Percentiles rank a stretch among this genome's conserved stretches.
Evolutionary conservation across 495 filamentous ascomycete genomes (phyloP).

Genomic region (Penicillium bialowiezense): DNA sequence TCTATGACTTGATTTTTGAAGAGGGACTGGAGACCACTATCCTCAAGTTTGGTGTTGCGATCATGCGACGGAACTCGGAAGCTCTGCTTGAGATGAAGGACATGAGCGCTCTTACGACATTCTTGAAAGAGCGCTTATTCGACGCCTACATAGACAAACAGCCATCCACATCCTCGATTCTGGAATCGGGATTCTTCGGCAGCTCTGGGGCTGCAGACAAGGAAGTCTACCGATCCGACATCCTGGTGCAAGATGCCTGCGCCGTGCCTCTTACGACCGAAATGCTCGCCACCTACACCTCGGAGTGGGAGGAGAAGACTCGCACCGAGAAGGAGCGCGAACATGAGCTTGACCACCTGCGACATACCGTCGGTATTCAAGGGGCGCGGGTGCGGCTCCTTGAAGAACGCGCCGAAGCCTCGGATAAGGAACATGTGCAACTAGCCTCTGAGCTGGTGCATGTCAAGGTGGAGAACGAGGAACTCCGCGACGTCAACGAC

Average conservation of each 20-base stretch:
- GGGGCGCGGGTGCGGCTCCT: conserved; percentile 70
- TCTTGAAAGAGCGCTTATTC: conserved; percentile 90
- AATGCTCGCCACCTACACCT: conserved; percentile 71
- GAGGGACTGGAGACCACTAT: conserved; percentile 90
- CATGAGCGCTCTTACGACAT: conserved; percentile 80
- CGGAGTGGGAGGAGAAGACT: conserved; percentile 90
- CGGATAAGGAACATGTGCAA: conserved; percentile 89
- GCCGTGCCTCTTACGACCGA: conserved; percentile 81
- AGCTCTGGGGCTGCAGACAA: conserved; percentile 87
- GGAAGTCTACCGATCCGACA: conserved; percentile 91
- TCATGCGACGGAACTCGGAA: conserved; percentile 90
- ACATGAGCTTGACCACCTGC: conserved; percentile 73
- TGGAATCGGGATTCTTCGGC: conserved; percentile 97
- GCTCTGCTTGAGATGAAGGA: conserved; percentile 82
- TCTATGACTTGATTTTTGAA: conserved; percentile 94
- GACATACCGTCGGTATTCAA: conserved; percentile 60
- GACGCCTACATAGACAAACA: conserved; percentile 95
- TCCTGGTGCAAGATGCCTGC: conserved; percentile 90
- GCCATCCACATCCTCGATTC: conserved; percentile 79
- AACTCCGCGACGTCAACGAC: conserved; percentile 83
- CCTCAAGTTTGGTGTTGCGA: conserved; percentile 85
- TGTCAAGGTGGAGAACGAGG: conserved; percentile 90
- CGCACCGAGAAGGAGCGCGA: conserved; percentile 75
- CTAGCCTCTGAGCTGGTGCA: conserved; percentile 87
- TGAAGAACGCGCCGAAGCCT: conserved; percentile 84